Conservation (phyloP, 139 green algal species). For the Chlamydomonas applanata region DNA sequence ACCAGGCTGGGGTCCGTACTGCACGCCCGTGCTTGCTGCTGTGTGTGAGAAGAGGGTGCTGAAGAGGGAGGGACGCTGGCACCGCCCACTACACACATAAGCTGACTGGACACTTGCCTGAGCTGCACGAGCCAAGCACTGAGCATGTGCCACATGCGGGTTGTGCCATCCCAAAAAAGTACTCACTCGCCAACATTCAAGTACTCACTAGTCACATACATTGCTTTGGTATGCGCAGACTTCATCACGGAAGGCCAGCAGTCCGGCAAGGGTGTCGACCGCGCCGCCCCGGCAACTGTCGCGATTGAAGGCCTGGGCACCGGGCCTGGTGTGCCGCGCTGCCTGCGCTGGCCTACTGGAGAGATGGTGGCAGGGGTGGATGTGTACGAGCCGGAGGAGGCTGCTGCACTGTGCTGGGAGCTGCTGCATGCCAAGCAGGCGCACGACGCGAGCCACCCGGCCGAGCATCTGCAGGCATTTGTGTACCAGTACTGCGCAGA, state of each 20-base stretch:
- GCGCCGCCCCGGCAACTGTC: neutral
- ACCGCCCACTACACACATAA: too few species aligned
- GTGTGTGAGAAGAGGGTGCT: too few species aligned
- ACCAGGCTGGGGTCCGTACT: too few species aligned
- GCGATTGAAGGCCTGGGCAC: conserved; percentile 18
- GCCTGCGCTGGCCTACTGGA: conserved; percentile 23
- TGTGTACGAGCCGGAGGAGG: conserved; percentile 16
- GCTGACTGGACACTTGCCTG: too few species aligned
- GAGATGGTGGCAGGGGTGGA: conserved; percentile 1
- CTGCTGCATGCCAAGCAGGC: conserved; percentile 16
- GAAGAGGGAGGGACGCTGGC: too few species aligned
- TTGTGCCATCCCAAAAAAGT: too few species aligned
- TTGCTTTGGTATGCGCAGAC: conserved; percentile 13
- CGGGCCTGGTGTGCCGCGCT: conserved; percentile 22
- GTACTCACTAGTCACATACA: too few species aligned
- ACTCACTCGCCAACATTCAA: too few species aligned
- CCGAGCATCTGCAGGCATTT: conserved; percentile 23
- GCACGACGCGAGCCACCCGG: conserved; percentile 1
- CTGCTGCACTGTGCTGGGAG: conserved; percentile 9
- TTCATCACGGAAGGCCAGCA: conserved; percentile 32
- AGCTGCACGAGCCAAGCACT: too few species aligned
- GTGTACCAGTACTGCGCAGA: conserved; percentile 28
- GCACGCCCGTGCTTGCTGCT: too few species aligned
- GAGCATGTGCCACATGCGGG: too few species aligned
- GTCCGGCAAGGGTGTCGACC: neutral